Evolutionary conservation across 2,329 filamentous ascomycete genomes (phyloP).

Genomic region (Fusarium nygamai): DNA sequence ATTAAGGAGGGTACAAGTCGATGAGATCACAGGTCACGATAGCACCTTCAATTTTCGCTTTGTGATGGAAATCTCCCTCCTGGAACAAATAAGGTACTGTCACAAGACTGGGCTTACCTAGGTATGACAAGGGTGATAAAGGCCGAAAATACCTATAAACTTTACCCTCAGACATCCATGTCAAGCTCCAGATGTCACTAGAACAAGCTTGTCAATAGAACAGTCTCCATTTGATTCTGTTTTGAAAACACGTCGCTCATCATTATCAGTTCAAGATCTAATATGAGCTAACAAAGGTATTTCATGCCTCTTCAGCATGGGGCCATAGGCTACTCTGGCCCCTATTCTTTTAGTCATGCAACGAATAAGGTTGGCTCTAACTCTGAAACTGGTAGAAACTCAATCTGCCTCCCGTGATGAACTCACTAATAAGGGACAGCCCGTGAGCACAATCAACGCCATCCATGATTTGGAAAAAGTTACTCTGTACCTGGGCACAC

Average conservation of each 20-base stretch:
- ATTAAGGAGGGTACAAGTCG: background rate
- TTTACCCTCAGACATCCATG: background rate
- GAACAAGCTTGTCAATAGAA: too few species aligned
- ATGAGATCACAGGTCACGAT: background rate
- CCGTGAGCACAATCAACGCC: background rate
- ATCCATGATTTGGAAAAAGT: background rate
- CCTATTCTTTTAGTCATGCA: slow-evolving; percentile 2
- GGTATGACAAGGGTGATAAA: background rate
- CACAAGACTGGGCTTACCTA: background rate
- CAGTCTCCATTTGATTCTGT: background rate
- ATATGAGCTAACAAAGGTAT: background rate
- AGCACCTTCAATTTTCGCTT: background rate
- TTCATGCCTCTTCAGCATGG: background rate
- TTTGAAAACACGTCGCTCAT: background rate
- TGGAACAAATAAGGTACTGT: background rate
- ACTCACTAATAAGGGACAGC: background rate
- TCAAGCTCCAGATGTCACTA: background rate
- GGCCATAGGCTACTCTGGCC: background rate
- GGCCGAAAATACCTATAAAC: background rate
- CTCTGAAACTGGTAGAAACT: slow-evolving; percentile 27
- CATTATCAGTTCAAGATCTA: background rate
- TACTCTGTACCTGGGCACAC: background rate
- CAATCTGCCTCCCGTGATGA: slow-evolving; percentile 10
- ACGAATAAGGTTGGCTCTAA: background rate
- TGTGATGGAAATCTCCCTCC: background rate